Conservation (phyloP, 2,329 filamentous ascomycete genomes). For the Nothophaeocryptopus gaeumannii region DNA sequence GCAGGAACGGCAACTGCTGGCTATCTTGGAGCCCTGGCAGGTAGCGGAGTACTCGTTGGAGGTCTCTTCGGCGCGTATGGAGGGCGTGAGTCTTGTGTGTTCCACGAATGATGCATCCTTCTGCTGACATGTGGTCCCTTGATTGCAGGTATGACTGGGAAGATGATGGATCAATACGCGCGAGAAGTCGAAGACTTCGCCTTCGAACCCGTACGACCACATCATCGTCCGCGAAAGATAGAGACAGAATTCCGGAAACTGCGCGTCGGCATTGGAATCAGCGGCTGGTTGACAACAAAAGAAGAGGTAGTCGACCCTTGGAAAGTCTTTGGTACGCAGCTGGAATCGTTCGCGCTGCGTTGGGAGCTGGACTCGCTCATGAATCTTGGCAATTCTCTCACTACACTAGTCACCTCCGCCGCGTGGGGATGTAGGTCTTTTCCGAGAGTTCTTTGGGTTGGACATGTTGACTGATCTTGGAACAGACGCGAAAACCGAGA, state of each 20-base stretch:
- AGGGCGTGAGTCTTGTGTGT: slow-evolving; percentile 45
- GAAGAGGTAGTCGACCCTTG: slow-evolving; percentile 75
- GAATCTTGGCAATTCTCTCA: slow-evolving; percentile 68
- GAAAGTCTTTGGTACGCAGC: slow-evolving; percentile 69
- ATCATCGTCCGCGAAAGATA: slow-evolving; percentile 53
- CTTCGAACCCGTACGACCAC: slow-evolving; percentile 69
- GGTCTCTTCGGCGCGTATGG: slow-evolving; percentile 90
- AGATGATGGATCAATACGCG: slow-evolving; percentile 85
- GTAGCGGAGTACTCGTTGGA: slow-evolving; percentile 76
- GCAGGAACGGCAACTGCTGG: slow-evolving; percentile 67
- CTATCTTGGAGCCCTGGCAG: slow-evolving; percentile 75
- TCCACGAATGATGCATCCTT: too few relatives aligned
- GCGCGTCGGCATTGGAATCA: slow-evolving; percentile 77
- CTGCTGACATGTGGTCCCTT: too few relatives aligned
- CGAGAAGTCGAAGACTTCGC: slow-evolving; percentile 86
- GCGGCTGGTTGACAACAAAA: slow-evolving; percentile 73
- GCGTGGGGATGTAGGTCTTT: slow-evolving; percentile 61
- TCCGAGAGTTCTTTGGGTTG: too few relatives aligned
- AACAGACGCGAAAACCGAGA: slow-evolving; percentile 63
- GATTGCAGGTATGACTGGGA: slow-evolving; percentile 61
- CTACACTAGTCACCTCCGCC: slow-evolving; percentile 71
- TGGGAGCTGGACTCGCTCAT: too few relatives aligned
- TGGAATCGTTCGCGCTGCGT: slow-evolving; percentile 70
- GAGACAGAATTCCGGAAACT: slow-evolving; percentile 53
- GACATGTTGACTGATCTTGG: too few relatives aligned